Percentiles rank a stretch among this genome's conserved stretches.
phyloP scores from a whole-genome alignment of 2,329 filamentous ascomycete species.

The Sporothrix pseudoabietina region DNA sequence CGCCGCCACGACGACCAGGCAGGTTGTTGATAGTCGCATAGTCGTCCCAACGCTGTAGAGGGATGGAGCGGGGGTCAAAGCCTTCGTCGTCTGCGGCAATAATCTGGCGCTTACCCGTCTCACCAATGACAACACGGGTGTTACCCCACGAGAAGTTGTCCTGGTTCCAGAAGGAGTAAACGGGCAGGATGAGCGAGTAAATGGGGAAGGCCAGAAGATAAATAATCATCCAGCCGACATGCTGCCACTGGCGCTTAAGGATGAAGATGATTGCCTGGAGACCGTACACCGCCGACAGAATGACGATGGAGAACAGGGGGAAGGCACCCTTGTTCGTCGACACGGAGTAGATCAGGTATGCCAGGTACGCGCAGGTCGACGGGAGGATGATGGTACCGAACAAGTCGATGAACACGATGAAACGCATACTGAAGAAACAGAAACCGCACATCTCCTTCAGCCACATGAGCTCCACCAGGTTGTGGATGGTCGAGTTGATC shows the following conservation, averaged over 20 bases:
- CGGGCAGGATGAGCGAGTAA: conserved; percentile 84
- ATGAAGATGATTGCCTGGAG: conserved; percentile 96
- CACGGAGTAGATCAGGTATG: conserved; percentile 81
- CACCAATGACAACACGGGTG: conserved; percentile 93
- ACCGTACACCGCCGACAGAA: conserved; percentile 91
- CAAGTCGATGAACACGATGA: conserved; percentile 92
- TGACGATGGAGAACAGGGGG: conserved; percentile 82
- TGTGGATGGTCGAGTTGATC: conserved; percentile 99
- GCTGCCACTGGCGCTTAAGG: conserved; percentile 95
- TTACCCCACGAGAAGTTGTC: conserved; percentile 99
- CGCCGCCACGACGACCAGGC: conserved; percentile 80
- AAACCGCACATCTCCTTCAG: conserved; percentile 96
- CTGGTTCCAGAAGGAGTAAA: conserved; percentile 99
- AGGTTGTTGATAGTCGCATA: conserved; percentile 86
- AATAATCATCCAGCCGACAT: conserved; percentile 99
- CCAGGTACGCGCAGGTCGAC: conserved; percentile 83
- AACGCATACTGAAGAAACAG: conserved; percentile 98
- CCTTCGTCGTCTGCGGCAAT: conserved; percentile 80
- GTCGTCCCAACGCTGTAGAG: conserved; percentile 95
- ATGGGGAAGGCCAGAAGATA: conserved; percentile 95
- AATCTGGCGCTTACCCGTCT: conserved; percentile 88
- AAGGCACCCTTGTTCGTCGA: conserved; percentile 71
- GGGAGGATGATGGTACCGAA: conserved; percentile 90
- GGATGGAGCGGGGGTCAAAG: conserved; percentile 90
- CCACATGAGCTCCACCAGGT: conserved; percentile 85